Base-by-base conservation (phyloP, 2,329 filamentous ascomycete species). In the Rhexocercosporidium sp. region DNA sequence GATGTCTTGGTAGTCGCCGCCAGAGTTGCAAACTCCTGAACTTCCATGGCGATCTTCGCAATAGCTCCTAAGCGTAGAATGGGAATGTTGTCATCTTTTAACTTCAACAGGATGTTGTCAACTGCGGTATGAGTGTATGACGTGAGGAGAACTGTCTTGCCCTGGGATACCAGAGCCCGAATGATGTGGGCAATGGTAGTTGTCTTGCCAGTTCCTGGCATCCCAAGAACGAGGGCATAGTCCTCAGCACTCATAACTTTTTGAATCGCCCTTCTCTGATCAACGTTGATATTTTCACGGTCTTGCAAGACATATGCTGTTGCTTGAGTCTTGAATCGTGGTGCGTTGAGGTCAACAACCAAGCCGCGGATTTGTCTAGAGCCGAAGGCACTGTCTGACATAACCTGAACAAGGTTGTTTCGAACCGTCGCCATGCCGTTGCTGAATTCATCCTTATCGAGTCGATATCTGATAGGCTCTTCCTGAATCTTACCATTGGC, bases 101-200 rank as follows among this genome's bases (percentile, higher is more conserved):
- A 89, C 80, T 99, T 99, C 68, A 99, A 83, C 7, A 99, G 82
- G 73, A 99, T 99, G 72, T 99, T 99, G 86, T 99, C 96, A 3
- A 99, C 96, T 3, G 96, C 96, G 0, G 94, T 97, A 77, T 99
- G 96, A 0, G 96, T 99, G 78, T 98, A 98, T 0, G 94, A 97
- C 0, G 96, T 96, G 47, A 99, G 82, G 7, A 99, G 83, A 16
- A 99, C 94, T 65, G 92, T 97, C 81, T 98, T 98, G 12, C 93
- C 92, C 78, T 97, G 92, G 0, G 91, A 89, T 5, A 96, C 91
- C 34, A 99, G 84, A 0, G 95, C 93, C 53, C 93, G 90, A 74
- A 99, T 98, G 73, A 99, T 97, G 77, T 98, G 94, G 5, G 95
- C 94, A 75, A 99, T 98, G 0, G 96, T 99, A 0, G 96, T 99